Conservation (phyloP, 208 protist species). For the Leishmania turanica region DNA sequence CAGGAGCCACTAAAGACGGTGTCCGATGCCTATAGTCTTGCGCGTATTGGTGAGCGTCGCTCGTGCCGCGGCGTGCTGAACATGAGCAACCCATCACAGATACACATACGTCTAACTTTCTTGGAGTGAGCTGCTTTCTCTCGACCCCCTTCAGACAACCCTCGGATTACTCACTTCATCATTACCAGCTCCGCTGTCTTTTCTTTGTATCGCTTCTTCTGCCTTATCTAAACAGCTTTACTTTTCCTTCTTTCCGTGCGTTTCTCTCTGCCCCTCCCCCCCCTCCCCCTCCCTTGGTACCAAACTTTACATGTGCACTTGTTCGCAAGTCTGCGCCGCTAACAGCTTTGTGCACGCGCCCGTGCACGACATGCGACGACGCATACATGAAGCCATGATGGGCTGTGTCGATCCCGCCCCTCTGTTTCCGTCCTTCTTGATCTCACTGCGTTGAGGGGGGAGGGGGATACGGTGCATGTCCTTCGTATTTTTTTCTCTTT, state of each 20-base stretch:
- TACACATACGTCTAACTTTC: background rate
- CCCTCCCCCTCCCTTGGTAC: background rate
- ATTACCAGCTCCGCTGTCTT: background rate
- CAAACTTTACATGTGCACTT: background rate
- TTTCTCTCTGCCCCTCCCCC: background rate
- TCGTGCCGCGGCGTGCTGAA: background rate
- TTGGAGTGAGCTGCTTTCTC: background rate
- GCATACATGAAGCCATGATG: background rate
- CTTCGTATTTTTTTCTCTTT: conserved; percentile 15
- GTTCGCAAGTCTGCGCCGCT: background rate
- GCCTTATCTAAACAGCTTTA: background rate
- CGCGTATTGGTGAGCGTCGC: background rate
- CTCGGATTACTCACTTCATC: background rate
- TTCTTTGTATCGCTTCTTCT: background rate
- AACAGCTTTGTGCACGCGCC: background rate
- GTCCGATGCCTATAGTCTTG: background rate
- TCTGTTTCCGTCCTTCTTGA: background rate
- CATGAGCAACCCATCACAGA: background rate
- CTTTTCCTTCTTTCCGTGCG: background rate
- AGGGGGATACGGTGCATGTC: background rate
- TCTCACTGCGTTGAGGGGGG: background rate
- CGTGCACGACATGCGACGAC: background rate
- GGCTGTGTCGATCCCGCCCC: background rate
- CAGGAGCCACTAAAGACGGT: background rate
- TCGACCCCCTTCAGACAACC: background rate